Conservation (phyloP, 495 filamentous ascomycete genomes). For the Aspergillus kassunensis region DNA sequence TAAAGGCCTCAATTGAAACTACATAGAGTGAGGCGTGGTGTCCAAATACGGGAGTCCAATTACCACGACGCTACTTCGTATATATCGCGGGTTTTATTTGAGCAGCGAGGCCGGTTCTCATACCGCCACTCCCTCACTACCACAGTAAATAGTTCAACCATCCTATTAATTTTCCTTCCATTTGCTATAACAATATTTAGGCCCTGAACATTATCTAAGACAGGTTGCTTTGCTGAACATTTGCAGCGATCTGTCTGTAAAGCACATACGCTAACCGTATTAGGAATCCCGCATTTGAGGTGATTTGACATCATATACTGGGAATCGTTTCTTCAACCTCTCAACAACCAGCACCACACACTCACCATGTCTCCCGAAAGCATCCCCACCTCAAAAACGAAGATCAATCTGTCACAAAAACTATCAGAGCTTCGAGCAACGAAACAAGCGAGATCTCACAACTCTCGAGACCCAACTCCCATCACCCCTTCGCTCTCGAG, state of each 20-base stretch:
- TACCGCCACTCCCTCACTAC: too few relatives aligned
- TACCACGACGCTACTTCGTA: too few relatives aligned
- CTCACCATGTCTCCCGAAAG: constrained; percentile 28
- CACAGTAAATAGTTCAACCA: too few relatives aligned
- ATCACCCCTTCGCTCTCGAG: constrained; percentile 67
- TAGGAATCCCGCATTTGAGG: neutral
- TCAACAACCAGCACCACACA: neutral
- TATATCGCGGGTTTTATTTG: too few relatives aligned
- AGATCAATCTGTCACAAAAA: constrained; percentile 57
- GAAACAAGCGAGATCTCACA: constrained; percentile 49
- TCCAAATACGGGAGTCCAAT: too few relatives aligned
- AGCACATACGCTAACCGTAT: constrained; percentile 1
- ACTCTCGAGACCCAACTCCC: constrained; percentile 62
- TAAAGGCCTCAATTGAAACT: too few relatives aligned
- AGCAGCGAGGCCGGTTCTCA: too few relatives aligned
- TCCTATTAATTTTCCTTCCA: too few relatives aligned
- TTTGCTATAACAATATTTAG: too few relatives aligned
- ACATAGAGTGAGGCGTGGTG: too few relatives aligned
- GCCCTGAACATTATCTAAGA: too few relatives aligned
- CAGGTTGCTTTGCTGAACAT: neutral
- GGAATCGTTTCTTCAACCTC: neutral
- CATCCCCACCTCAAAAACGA: constrained; percentile 26
- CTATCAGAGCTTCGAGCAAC: constrained; percentile 64
- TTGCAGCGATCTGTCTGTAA: too few relatives aligned
- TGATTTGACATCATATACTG: constrained; percentile 6